Evolutionary conservation across 2,329 filamentous ascomycete species (phyloP).

Genomic region (Clathrospora elynae): DNA sequence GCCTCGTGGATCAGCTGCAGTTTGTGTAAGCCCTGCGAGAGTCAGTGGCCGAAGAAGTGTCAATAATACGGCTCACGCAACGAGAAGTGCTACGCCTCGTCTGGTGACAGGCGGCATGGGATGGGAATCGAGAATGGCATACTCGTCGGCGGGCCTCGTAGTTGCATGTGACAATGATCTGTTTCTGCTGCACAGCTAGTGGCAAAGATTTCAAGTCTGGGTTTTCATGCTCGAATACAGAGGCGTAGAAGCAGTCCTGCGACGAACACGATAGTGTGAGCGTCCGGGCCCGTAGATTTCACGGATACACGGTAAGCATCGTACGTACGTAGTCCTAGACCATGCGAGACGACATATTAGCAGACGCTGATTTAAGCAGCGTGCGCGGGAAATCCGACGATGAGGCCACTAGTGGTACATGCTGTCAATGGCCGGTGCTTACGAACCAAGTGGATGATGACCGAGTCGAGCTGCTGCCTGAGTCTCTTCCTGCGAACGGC

Average conservation of each 20-base stretch:
- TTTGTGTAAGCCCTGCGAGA: slow-evolving; percentile 66
- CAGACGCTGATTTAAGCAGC: slow-evolving; percentile 7
- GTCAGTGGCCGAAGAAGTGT: slow-evolving; percentile 6
- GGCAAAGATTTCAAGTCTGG: slow-evolving; percentile 74
- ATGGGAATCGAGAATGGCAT: slow-evolving; percentile 20
- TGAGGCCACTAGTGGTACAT: slow-evolving; percentile 18
- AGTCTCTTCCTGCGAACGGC: slow-evolving; percentile 20
- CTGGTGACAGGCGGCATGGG: slow-evolving; percentile 6
- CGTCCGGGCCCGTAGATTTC: slow-evolving; percentile 11
- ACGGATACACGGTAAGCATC: slow-evolving; percentile 9
- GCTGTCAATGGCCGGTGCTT: slow-evolving; percentile 26
- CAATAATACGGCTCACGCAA: slow-evolving; percentile 4
- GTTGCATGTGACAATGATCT: slow-evolving; percentile 73
- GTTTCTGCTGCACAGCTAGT: slow-evolving; percentile 88
- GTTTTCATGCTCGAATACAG: slow-evolving; percentile 81
- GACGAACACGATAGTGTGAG: slow-evolving; percentile 7
- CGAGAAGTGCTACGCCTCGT: neutral
- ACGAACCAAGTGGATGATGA: slow-evolving; percentile 80
- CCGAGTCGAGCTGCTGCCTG: slow-evolving; percentile 52
- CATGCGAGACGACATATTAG: slow-evolving; percentile 32
- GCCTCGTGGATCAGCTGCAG: slow-evolving; percentile 85
- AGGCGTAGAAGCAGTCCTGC: slow-evolving; percentile 91
- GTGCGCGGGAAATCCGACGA: neutral
- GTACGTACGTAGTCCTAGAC: slow-evolving; percentile 44
- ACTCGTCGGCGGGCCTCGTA: slow-evolving; percentile 78